phyloP scores from a whole-genome alignment of 192 early-diverging fungal genomes.

The Linnemannia elongata region DNA sequence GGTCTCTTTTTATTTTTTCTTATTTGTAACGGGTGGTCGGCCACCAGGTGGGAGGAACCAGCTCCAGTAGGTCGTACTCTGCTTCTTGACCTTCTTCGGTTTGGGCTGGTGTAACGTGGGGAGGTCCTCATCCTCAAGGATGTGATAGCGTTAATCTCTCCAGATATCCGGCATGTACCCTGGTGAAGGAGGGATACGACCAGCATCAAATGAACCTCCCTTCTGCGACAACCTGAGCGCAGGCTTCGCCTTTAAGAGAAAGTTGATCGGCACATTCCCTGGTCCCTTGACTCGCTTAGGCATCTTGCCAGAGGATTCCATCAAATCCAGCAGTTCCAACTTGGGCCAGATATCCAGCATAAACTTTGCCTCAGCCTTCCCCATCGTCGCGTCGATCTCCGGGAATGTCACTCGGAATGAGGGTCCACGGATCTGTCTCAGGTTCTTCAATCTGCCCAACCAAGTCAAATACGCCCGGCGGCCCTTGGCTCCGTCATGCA shows the following conservation, averaged over 20 bases:
- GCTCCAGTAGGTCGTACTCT: neutral
- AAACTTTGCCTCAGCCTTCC: neutral
- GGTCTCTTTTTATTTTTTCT: too few species aligned
- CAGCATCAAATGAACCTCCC: neutral
- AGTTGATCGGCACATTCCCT: neutral
- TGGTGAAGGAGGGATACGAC: neutral
- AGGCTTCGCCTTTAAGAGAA: neutral
- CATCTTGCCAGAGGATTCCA: neutral
- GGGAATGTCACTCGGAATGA: neutral
- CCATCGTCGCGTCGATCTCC: neutral
- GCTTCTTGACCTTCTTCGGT: neutral
- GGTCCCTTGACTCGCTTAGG: neutral
- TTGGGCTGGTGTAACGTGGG: neutral
- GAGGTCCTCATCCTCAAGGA: neutral
- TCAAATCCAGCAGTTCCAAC: neutral
- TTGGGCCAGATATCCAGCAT: constrained; percentile 1
- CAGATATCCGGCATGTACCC: neutral
- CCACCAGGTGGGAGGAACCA: too few species aligned
- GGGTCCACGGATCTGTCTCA: neutral
- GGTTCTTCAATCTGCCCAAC: neutral
- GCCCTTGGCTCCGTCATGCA: neutral
- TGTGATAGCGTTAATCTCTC: neutral
- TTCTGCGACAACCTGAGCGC: neutral
- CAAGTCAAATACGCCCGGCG: neutral
- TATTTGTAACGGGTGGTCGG: too few species aligned